A percentile compares a stretch with the other conserved stretches of the same genome.
Conservation (phyloP, 2,329 filamentous ascomycete genomes). For the Alternaria panax region DNA sequence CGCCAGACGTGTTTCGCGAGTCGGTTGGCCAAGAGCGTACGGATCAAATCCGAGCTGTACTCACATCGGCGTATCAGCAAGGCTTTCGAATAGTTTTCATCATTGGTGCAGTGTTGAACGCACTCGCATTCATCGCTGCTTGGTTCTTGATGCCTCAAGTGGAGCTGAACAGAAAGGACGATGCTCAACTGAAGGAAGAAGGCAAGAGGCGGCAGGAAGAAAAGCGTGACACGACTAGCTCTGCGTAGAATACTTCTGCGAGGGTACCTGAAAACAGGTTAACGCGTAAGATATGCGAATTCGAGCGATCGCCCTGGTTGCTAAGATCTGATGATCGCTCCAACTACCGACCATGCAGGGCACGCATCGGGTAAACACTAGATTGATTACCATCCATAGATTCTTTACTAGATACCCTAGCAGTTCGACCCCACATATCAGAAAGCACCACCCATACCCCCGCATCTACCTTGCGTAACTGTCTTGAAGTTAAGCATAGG, state of each 20-base stretch:
- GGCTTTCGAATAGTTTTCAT: slow-evolving; percentile 30
- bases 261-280: neutral
- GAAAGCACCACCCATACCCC: neutral
- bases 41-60: slow-evolving; percentile 11
- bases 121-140: slow-evolving; percentile 24
- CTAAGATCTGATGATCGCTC: neutral
- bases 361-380: slow-evolving; percentile 17
- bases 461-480: slow-evolving; percentile 9
- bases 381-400: slow-evolving; percentile 8
- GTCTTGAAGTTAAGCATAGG: neutral
- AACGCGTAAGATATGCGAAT: no score
- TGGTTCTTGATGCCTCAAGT: slow-evolving; percentile 31
- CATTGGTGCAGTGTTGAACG: slow-evolving; percentile 24
- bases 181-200: slow-evolving; percentile 30
- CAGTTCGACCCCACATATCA: slow-evolving; percentile 1
- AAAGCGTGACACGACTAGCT: slow-evolving; percentile 4
- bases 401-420: neutral
- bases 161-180: slow-evolving; percentile 23
- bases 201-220: slow-evolving; percentile 20
- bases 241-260: neutral
- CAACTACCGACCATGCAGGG: slow-evolving; percentile 16
- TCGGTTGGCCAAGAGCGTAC: slow-evolving; percentile 13
- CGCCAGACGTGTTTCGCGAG: slow-evolving; percentile 18
- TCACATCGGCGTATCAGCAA: slow-evolving; percentile 21
- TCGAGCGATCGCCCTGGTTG: neutral